Conservation (phyloP, 139 green algal species). For the Pleodorina starrii region DNA sequence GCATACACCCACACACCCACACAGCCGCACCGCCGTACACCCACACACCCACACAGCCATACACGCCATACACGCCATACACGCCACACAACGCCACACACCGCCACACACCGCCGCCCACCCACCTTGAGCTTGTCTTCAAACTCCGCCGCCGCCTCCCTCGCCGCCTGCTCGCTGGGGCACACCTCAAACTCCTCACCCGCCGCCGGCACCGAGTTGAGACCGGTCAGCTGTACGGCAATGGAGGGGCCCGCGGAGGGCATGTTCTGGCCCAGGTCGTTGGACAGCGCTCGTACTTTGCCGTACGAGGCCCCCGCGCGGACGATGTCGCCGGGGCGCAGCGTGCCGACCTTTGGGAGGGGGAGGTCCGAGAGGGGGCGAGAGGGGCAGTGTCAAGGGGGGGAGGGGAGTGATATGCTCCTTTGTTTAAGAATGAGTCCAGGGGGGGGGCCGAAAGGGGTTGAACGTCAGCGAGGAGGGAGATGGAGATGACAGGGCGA, state of each 20-base stretch:
- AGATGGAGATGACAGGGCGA: too few relatives aligned
- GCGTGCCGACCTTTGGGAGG: conserved; percentile 84
- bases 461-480: too few relatives aligned
- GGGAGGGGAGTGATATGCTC: too few relatives aligned
- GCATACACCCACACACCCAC: too few relatives aligned
- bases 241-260: conserved; percentile 81
- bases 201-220: conserved; percentile 87
- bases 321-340: conserved; percentile 90
- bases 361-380: not conserved
- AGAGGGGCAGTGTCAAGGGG: not conserved
- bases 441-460: too few relatives aligned
- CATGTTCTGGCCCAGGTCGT: conserved; percentile 64
- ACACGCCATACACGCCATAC: not conserved
- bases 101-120: conserved; percentile 53
- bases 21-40: too few relatives aligned
- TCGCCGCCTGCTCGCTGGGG: conserved; percentile 74
- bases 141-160: conserved; percentile 63
- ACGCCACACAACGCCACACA: not conserved
- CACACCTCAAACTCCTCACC: conserved; percentile 93
- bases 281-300: conserved; percentile 86
- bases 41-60: not conserved
- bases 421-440: too few relatives aligned
- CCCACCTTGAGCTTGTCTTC: conserved; percentile 58
- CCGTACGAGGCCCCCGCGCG: conserved; percentile 81
- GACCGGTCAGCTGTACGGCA: conserved; percentile 87